Evolutionary conservation across 2,329 filamentous ascomycete species (phyloP).

Genomic region (Talaromyces albobiverticillius): DNA sequence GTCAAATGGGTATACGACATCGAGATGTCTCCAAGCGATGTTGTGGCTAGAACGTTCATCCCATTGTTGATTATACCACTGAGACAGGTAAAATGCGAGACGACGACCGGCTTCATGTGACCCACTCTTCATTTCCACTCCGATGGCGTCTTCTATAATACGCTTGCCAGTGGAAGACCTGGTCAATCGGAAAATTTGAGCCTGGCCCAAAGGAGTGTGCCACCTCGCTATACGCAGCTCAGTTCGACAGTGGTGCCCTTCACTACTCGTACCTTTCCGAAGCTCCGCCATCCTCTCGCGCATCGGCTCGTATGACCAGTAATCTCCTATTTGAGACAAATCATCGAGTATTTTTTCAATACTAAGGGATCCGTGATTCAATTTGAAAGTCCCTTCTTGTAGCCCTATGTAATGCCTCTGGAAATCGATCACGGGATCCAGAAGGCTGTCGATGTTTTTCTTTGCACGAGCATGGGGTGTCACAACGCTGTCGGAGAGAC

Average conservation of each 20-base stretch:
- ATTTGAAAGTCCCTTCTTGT: not conserved
- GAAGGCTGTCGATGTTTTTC: slow-evolving; percentile 19
- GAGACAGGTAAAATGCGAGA: not conserved
- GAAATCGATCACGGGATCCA: slow-evolving; percentile 5
- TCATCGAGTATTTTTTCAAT: no score
- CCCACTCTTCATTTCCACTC: not conserved
- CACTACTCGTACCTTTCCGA: no score
- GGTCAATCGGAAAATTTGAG: slow-evolving; percentile 3
- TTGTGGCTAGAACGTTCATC: slow-evolving; percentile 8
- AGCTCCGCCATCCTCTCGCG: no score
- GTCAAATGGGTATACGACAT: slow-evolving; percentile 25
- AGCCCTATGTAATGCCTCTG: slow-evolving; percentile 13
- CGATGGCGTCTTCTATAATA: not conserved
- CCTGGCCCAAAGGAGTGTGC: slow-evolving; percentile 8
- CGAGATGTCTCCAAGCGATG: slow-evolving; percentile 28
- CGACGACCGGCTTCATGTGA: not conserved
- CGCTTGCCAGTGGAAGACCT: not conserved
- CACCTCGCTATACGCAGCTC: no score
- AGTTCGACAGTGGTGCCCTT: no score
- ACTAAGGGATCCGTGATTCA: not conserved
- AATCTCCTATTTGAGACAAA: no score
- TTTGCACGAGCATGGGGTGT: slow-evolving; percentile 19
- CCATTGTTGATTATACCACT: slow-evolving; percentile 12
- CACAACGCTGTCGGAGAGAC: slow-evolving; percentile 17
- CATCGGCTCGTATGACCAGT: no score